A percentile compares a stretch with the other conserved stretches of the same genome.
phyloP scores from a whole-genome alignment of 2,329 filamentous ascomycete genomes.

The Mariannaea elegans region DNA sequence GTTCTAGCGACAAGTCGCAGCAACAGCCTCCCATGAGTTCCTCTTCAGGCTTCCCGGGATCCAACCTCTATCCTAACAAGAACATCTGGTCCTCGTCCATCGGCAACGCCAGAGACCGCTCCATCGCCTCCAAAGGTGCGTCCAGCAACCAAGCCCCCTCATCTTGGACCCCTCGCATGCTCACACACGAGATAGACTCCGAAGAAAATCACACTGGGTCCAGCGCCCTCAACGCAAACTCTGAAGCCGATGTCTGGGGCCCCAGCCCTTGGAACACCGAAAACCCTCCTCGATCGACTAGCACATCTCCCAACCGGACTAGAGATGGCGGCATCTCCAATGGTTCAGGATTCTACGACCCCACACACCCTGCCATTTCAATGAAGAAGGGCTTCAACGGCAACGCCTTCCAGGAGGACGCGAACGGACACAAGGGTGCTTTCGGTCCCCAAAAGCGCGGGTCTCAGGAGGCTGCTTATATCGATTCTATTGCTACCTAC shows the following conservation, averaged over 20 bases:
- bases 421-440: constrained; percentile 35
- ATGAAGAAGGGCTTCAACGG: constrained; percentile 43
- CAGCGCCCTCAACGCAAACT: constrained; percentile 72
- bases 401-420: constrained; percentile 34
- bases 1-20: constrained; percentile 42
- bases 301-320: constrained; percentile 66
- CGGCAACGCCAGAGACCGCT: constrained; percentile 52
- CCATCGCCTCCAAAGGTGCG: constrained; percentile 59
- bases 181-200: constrained; percentile 37
- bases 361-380: constrained; percentile 57
- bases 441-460: constrained; percentile 44
- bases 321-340: constrained; percentile 58
- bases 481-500: constrained; percentile 44
- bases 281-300: constrained; percentile 53
- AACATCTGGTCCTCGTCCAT: constrained; percentile 53
- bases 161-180: constrained; percentile 8
- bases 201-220: constrained; percentile 68
- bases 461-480: constrained; percentile 53
- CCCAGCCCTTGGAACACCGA: constrained; percentile 69
- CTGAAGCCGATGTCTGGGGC: constrained; percentile 73
- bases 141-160: constrained; percentile 7
- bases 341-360: constrained; percentile 55
- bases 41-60: constrained; percentile 51
- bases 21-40: constrained; percentile 33
- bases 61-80: constrained; percentile 47